These are phyloP conservation scores for Pyrrhoderma noxium DNA, from an alignment of 1,284 basidiomycete genomes.

Conservation along the genomic window DNA sequence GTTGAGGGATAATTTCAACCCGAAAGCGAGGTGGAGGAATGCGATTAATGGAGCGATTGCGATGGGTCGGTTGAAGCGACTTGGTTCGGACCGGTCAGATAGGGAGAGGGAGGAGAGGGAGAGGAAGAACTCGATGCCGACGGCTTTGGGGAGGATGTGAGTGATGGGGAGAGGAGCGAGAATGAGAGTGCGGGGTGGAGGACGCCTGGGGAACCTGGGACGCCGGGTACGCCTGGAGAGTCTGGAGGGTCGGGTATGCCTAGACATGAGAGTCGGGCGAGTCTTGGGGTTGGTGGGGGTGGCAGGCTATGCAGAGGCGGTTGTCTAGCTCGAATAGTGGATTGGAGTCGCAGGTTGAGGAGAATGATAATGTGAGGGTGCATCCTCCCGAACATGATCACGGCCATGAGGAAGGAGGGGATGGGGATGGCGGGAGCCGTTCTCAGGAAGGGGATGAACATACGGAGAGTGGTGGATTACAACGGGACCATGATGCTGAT, in stretches of 20 bases:
- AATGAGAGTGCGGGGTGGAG: conserved; percentile 11
- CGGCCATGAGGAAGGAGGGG: not conserved
- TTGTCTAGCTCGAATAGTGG: not conserved
- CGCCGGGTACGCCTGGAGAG: no score
- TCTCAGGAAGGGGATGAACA: no score
- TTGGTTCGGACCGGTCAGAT: conserved; percentile 25
- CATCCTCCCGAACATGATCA: conserved; percentile 6
- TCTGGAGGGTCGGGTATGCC: no score
- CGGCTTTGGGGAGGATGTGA: not conserved
- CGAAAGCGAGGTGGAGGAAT: conserved; percentile 58
- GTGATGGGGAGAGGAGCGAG: conserved; percentile 5
- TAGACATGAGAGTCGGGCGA: not conserved
- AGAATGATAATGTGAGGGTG: conserved; percentile 13
- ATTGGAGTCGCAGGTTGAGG: not conserved
- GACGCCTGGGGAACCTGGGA: conserved; percentile 6
- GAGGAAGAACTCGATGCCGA: no score
- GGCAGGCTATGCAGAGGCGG: not conserved
- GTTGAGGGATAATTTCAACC: conserved; percentile 72
- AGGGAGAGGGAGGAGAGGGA: conserved; percentile 6
- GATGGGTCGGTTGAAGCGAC: conserved; percentile 33
- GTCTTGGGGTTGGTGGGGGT: not conserved
- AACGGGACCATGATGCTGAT: conserved; percentile 24
- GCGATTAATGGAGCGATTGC: conserved; percentile 62
- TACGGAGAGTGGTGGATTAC: conserved; percentile 12
- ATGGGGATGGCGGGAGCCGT: conserved; percentile 11